Evolutionary conservation across 441 rosid species (phyloP).

Genomic region (Adansonia gregorii): DNA sequence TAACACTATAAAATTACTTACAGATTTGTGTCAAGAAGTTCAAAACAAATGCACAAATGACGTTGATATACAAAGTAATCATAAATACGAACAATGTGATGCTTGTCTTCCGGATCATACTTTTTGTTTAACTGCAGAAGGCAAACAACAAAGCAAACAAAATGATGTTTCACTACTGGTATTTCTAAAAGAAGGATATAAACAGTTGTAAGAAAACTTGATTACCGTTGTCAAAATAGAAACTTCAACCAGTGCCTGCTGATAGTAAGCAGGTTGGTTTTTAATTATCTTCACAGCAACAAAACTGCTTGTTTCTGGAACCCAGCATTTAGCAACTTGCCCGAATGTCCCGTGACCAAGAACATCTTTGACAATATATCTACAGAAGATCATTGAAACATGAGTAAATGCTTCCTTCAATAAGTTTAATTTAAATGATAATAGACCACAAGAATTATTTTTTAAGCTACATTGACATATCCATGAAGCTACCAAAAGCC

Average conservation of each 20-base stretch:
- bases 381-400: slow-evolving; percentile 42
- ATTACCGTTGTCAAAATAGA: slow-evolving; percentile 91
- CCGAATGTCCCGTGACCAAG: slow-evolving; percentile 99
- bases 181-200: slow-evolving; percentile 23
- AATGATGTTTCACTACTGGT: slow-evolving; percentile 27
- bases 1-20: slow-evolving; percentile 47
- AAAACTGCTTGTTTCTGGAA: slow-evolving; percentile 67
- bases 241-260: slow-evolving; percentile 98
- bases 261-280: slow-evolving; percentile 98
- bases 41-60: slow-evolving; percentile 98
- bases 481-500: neutral
- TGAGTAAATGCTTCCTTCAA: slow-evolving; percentile 16
- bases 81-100: slow-evolving; percentile 97
- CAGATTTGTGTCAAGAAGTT: slow-evolving; percentile 96
- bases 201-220: slow-evolving; percentile 25
- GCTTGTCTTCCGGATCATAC: slow-evolving; percentile 98
- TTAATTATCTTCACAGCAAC: slow-evolving; percentile 97
- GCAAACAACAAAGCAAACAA: slow-evolving; percentile 35
- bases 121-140: slow-evolving; percentile 86
- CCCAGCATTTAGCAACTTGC: slow-evolving; percentile 99
- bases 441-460: neutral
- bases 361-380: slow-evolving; percentile 96
- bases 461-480: neutral
- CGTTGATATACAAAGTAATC: slow-evolving; percentile 88
- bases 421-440: slow-evolving; percentile 11